Conservation (phyloP, 2,329 filamentous ascomycete species). For the Hypoxylon sp. region DNA sequence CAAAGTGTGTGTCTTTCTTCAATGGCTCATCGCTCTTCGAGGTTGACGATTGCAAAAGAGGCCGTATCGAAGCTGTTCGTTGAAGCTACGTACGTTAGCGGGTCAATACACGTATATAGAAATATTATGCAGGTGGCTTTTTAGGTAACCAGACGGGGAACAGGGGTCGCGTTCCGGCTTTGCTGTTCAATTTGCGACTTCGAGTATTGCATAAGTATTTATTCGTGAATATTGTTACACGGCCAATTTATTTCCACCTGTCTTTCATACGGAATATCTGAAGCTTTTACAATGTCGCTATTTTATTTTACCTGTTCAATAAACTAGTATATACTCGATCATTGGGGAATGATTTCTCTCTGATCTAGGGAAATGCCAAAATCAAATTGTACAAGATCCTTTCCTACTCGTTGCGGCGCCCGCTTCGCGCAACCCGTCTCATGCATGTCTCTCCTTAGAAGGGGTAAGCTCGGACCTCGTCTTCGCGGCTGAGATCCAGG, state of each 20-base stretch:
- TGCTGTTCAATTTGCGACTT: slow-evolving; percentile 3
- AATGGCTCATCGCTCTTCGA: slow-evolving; percentile 28
- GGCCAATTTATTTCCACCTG: neutral
- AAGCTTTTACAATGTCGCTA: neutral
- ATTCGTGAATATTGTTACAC: neutral
- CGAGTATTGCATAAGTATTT: slow-evolving; percentile 13
- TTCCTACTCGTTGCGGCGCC: neutral
- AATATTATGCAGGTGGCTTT: slow-evolving; percentile 10
- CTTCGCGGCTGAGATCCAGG: slow-evolving; percentile 58
- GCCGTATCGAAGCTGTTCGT: slow-evolving; percentile 14
- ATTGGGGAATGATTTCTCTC: neutral
- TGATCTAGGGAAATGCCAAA: neutral
- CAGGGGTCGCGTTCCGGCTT: slow-evolving; percentile 21
- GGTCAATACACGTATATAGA: too few relatives aligned
- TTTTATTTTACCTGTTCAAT: neutral
- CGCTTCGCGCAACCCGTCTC: neutral
- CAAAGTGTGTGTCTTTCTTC: neutral
- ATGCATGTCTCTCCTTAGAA: slow-evolving; percentile 26
- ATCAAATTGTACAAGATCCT: neutral
- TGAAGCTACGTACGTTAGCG: slow-evolving; percentile 40
- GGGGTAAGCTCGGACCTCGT: slow-evolving; percentile 43
- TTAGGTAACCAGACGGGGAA: neutral
- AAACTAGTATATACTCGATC: too few relatives aligned
- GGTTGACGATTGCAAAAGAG: neutral
- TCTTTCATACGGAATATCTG: neutral